Evolutionary conservation across 2,329 filamentous ascomycete genomes (phyloP).

Genomic region (Colletotrichum sp.): DNA sequence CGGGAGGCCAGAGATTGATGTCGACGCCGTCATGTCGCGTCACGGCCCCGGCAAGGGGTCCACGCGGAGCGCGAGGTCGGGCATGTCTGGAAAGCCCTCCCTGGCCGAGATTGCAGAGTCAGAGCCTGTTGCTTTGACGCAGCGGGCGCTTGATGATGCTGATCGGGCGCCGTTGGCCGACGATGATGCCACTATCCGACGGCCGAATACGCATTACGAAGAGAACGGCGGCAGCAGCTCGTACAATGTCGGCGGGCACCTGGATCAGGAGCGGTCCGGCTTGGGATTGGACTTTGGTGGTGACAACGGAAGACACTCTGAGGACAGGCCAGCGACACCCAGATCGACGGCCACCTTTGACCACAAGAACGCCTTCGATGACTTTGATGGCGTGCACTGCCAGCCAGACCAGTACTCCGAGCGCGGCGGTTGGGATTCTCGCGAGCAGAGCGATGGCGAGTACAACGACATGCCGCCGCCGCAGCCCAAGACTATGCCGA

Average conservation of each 20-base stretch:
- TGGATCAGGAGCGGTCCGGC: conserved; percentile 24
- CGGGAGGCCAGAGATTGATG: conserved; percentile 46
- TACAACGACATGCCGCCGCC: not conserved
- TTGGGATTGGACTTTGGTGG: conserved; percentile 11
- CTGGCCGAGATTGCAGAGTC: conserved; percentile 64
- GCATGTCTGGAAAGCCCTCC: conserved; percentile 44
- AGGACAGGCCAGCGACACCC: conserved; percentile 30
- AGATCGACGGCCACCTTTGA: conserved; percentile 45
- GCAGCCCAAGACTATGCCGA: conserved; percentile 23
- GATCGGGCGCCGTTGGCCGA: conserved; percentile 45
- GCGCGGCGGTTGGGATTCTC: conserved; percentile 22
- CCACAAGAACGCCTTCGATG: conserved; percentile 70
- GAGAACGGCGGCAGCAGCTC: not conserved
- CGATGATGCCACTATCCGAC: conserved; percentile 42
- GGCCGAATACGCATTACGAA: conserved; percentile 24
- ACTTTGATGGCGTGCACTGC: conserved; percentile 84
- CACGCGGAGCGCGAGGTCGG: conserved; percentile 52
- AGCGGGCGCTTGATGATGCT: conserved; percentile 58
- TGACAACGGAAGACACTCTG: conserved; percentile 1
- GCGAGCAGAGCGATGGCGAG: not conserved
- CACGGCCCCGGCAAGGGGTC: conserved; percentile 62
- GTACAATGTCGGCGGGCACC: conserved; percentile 36
- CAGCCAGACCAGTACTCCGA: conserved; percentile 52
- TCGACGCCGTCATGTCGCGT: conserved; percentile 48
- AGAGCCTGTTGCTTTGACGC: conserved; percentile 56